Evolutionary conservation across 805 yeast species (phyloP), one percentile per base, ranked within the genome.

Genomic region (Candida saitoana): DNA sequence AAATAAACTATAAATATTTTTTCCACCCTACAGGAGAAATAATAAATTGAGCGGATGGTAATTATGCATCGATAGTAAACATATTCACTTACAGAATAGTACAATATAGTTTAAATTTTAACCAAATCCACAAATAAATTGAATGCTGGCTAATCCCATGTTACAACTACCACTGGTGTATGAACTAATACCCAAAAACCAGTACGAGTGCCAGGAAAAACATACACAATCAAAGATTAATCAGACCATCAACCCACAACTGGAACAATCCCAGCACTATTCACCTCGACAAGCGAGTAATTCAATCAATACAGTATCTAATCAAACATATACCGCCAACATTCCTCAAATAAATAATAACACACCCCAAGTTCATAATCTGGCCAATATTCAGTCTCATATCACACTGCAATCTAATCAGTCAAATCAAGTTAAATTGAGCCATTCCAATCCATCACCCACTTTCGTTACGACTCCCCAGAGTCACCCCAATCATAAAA

Each of bases 111-210:
- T 22, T 22, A 22, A 22, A 22, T 22, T 22, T 22, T 22, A 22
- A 22, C 27, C 27, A 22, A 22, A 22, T 22, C 27, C 27, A 22
- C 27, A 22, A 22, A 22, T 22, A 7, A 22, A n/a, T n/a, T 22
- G 6, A 11, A 22, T 22, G 27, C 27, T 22, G 11, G 27, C 27
- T 7, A 22, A 22, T 22, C 27, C 11, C 27, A 36, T 36, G 38
- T 17, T 36, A 36, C 38, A 24, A 24, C 22, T 36, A 25, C 38
- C 38, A 6, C 16, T 27, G 22, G 38, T 36, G 6, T 22, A 36
- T 15, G 38, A 36, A 36, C 22, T 36, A 24, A 36, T 36, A 27
- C 38, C 30, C 5, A 18, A 34, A 34, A 22, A 11, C 11, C 27
- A 22, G 27, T 22, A 22, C 27, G 27, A 22, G 27, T 22, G 27